A percentile compares a stretch with the other conserved stretches of the same genome.
Conservation (phyloP, 495 filamentous ascomycete genomes). For the Neurospora sp. region DNA sequence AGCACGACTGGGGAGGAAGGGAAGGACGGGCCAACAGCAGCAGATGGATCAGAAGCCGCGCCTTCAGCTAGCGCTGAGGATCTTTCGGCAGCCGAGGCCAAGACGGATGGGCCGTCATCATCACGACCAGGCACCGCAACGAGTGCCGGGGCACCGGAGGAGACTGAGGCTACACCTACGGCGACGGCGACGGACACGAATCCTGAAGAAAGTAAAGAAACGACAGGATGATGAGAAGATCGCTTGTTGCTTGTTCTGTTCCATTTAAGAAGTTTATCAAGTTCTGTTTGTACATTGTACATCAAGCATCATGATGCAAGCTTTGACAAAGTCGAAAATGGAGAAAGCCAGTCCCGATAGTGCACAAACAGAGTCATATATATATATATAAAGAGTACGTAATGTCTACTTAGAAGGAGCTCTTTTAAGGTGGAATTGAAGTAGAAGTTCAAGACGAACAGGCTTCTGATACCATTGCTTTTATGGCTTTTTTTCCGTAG, state of each 20-base stretch:
- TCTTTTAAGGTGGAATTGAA: background rate
- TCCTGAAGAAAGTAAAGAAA: background rate
- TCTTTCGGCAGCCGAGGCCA: constrained; percentile 1
- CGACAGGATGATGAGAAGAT: background rate
- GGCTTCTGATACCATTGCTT: background rate
- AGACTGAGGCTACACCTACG: constrained; percentile 9
- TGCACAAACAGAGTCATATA: background rate
- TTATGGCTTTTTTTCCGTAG: too few relatives aligned
- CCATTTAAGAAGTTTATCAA: background rate
- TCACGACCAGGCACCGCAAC: background rate
- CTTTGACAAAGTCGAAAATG: background rate
- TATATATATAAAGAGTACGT: background rate
- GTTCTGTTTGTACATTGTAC: background rate
- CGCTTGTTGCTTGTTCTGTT: background rate
- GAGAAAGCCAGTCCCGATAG: background rate
- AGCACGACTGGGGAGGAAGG: constrained; percentile 14
- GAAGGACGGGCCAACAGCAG: background rate
- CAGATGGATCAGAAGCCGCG: background rate
- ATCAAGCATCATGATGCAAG: background rate
- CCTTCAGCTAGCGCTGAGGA: constrained; percentile 1
- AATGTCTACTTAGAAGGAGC: background rate
- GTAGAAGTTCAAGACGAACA: background rate
- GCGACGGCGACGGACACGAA: constrained; percentile 1
- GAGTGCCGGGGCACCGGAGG: background rate
- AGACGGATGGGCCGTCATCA: background rate